phyloP scores from a whole-genome alignment of 2,329 filamentous ascomycete genomes.

The Apiospora pterosperma region DNA sequence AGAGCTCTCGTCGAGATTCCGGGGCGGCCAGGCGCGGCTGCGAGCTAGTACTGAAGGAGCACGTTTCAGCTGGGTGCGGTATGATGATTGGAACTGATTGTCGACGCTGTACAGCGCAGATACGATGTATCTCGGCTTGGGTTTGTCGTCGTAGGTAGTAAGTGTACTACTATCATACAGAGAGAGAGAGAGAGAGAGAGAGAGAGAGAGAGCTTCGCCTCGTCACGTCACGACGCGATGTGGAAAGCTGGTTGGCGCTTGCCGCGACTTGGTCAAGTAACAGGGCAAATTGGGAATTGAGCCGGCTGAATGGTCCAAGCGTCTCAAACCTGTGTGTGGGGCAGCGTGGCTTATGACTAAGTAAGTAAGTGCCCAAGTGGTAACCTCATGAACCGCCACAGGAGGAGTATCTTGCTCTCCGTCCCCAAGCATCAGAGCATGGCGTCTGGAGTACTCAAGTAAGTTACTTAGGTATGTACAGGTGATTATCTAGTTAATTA shows the following conservation, averaged over 20 bases:
- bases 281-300: background rate
- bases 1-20: background rate
- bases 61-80: background rate
- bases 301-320: background rate
- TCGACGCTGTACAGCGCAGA: background rate
- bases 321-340: background rate
- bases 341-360: background rate
- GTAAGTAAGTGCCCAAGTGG: no score
- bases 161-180: no score
- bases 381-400: no score
- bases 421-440: background rate
- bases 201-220: no score
- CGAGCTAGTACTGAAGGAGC: background rate
- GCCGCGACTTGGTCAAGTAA: background rate
- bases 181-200: no score
- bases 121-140: background rate
- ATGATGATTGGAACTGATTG: background rate
- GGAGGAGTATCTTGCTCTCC: background rate
- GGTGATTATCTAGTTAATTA: slow-evolving; percentile 11
- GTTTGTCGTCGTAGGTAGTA: background rate
- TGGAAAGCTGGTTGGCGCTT: slow-evolving; percentile 1
- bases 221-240: background rate
- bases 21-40: background rate
- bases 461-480: slow-evolving; percentile 11
- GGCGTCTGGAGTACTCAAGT: background rate